These are phyloP conservation scores for Hemerocallis citrina DNA, from an alignment of 106 monocot species.

Conservation along the genomic window DNA sequence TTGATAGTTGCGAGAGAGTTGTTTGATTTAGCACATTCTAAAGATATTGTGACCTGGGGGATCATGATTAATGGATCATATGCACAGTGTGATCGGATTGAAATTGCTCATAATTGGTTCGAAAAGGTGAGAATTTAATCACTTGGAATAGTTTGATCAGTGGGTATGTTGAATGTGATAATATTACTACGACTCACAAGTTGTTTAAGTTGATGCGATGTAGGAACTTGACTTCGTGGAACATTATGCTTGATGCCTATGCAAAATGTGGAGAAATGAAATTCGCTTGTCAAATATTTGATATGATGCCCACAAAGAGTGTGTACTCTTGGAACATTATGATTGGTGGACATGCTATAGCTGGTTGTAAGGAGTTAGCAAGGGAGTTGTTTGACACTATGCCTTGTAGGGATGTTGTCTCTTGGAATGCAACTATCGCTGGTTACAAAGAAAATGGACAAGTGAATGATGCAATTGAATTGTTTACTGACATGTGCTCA, in stretches of 20 bases:
- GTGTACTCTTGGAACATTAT: slow-evolving; percentile 14
- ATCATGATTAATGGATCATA: slow-evolving; percentile 18
- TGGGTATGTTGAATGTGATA: slow-evolving; percentile 9
- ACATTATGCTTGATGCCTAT: slow-evolving; percentile 15
- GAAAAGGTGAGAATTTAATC: slow-evolving; percentile 11
- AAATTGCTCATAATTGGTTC: slow-evolving; percentile 18
- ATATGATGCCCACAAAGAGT: slow-evolving; percentile 13
- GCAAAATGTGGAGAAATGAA: slow-evolving; percentile 9
- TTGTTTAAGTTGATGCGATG: slow-evolving; percentile 17
- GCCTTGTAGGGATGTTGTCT: slow-evolving; percentile 25
- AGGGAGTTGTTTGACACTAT: slow-evolving; percentile 16
- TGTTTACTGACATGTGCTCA: slow-evolving; percentile 24
- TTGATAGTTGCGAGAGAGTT: slow-evolving; percentile 12
- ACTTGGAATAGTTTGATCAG: slow-evolving; percentile 16
- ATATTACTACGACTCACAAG: slow-evolving; percentile 4
- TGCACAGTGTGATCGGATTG: slow-evolving; percentile 6
- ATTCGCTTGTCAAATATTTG: slow-evolving; percentile 4
- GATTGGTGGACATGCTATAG: slow-evolving; percentile 10
- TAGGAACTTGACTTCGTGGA: slow-evolving; percentile 13
- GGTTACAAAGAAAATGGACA: slow-evolving; percentile 35
- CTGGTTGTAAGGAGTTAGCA: slow-evolving; percentile 5
- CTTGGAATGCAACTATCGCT: slow-evolving; percentile 42
- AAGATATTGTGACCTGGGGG: slow-evolving; percentile 17
- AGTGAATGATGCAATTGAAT: slow-evolving; percentile 27
- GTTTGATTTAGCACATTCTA: slow-evolving; percentile 15